Conservation (phyloP, 163 green algal species). For the Coccomyxa subellipsoidea region DNA sequence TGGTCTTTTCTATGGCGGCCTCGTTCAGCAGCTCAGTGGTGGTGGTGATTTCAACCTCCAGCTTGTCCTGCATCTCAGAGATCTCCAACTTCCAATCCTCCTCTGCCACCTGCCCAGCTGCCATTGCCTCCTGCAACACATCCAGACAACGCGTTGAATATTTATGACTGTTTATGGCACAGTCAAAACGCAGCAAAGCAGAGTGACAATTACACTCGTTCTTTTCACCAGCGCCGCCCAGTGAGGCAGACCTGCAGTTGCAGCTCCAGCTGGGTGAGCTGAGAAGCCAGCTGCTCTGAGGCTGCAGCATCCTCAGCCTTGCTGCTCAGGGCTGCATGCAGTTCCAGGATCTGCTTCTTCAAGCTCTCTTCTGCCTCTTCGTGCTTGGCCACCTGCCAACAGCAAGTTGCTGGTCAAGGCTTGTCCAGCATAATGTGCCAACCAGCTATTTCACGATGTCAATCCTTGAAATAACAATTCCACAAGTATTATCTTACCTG, state of each 20-base stretch:
- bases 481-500: background rate
- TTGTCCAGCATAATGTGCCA: too few species aligned
- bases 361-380: background rate
- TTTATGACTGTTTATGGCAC: background rate
- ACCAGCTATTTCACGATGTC: too few species aligned
- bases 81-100: background rate
- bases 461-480: too few species aligned
- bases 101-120: background rate
- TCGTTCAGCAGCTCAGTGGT: background rate
- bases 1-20: background rate
- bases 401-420: too few species aligned
- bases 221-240: too few species aligned
- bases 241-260: too few species aligned
- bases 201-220: too few species aligned
- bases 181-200: background rate
- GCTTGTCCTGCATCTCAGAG: conserved; percentile 1
- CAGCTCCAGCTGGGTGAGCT: background rate
- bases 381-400: background rate
- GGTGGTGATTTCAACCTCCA: background rate
- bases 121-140: background rate
- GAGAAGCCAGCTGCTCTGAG: background rate
- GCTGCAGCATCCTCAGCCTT: background rate
- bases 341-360: background rate
- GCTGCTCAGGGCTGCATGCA: background rate
- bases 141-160: background rate